These are phyloP conservation scores for Botrytis fabae DNA, from an alignment of 2,329 filamentous ascomycete species.

Conservation along the genomic window DNA sequence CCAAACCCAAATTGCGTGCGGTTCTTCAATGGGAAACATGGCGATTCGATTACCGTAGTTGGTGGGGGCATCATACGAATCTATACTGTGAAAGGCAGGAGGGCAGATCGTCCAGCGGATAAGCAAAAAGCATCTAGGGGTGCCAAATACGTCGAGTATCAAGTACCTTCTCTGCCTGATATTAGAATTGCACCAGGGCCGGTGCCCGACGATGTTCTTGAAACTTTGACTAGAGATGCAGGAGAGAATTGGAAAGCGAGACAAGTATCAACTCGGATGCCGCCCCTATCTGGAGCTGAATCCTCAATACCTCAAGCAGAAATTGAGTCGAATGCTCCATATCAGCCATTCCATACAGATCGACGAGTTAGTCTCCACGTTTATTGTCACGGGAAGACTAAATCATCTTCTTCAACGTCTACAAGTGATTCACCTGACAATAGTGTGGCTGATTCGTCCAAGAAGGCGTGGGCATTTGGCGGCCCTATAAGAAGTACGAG, in stretches of 20 bases:
- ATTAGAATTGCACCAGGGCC: slow-evolving; percentile 57
- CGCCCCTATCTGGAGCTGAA: slow-evolving; percentile 48
- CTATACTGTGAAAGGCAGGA: slow-evolving; percentile 49
- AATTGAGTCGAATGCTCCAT: slow-evolving; percentile 93
- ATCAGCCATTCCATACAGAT: slow-evolving; percentile 95
- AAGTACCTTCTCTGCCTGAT: slow-evolving; percentile 62
- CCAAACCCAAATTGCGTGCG: slow-evolving; percentile 61
- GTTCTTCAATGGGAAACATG: slow-evolving; percentile 64
- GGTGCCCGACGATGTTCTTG: slow-evolving; percentile 45
- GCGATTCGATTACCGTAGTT: slow-evolving; percentile 63
- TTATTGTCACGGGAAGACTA: slow-evolving; percentile 45
- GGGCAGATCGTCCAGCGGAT: slow-evolving; percentile 54
- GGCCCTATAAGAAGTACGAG: slow-evolving; percentile 52
- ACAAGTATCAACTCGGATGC: slow-evolving; percentile 42
- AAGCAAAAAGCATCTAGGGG: slow-evolving; percentile 55
- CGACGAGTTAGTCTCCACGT: slow-evolving; percentile 77
- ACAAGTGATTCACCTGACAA: slow-evolving; percentile 34
- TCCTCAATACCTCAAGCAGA: slow-evolving; percentile 75
- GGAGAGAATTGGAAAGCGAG: slow-evolving; percentile 42
- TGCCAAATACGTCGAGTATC: slow-evolving; percentile 55
- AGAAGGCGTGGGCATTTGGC: slow-evolving; percentile 60
- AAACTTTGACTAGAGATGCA: slow-evolving; percentile 36
- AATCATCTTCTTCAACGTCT: slow-evolving; percentile 34
- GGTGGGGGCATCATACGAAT: slow-evolving; percentile 66
- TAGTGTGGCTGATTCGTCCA: slow-evolving; percentile 24